Percentiles rank a stretch among this genome's conserved stretches.
These are phyloP conservation scores for Serendipita sp. DNA, from an alignment of 768 basidiomycete genomes.

Conservation along the genomic window DNA sequence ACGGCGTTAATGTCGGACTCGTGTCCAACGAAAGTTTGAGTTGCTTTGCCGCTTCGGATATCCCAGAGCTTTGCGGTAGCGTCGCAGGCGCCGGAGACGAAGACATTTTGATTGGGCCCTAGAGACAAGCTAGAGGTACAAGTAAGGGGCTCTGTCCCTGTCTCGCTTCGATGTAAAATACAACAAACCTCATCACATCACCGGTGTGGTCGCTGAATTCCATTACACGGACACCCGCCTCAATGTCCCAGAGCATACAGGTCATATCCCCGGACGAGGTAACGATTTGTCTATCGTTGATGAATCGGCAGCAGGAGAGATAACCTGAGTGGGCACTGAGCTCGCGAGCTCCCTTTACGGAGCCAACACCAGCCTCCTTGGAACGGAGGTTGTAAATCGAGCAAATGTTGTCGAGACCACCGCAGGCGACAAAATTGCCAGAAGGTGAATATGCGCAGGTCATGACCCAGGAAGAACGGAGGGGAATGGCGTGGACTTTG, in stretches of 20 bases:
- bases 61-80: conserved; percentile 99
- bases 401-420: conserved; percentile 98
- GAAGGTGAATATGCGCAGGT: conserved; percentile 97
- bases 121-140: conserved; percentile 59
- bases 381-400: conserved; percentile 92
- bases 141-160: neutral
- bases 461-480: conserved; percentile 99
- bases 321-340: conserved; percentile 96
- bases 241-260: conserved; percentile 99
- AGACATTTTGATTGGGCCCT: conserved; percentile 83
- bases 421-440: conserved; percentile 94
- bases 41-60: conserved; percentile 91
- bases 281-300: conserved; percentile 97
- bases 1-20: conserved; percentile 99
- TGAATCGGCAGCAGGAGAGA: conserved; percentile 94
- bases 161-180: conserved; percentile 11
- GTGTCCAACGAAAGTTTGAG: conserved; percentile 96
- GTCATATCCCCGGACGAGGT: conserved; percentile 99
- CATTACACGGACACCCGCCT: conserved; percentile 91
- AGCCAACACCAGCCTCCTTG: conserved; percentile 48
- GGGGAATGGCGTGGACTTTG: conserved; percentile 98
- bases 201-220: conserved; percentile 99
- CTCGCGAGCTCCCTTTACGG: conserved; percentile 82
- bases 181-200: conserved; percentile 88
- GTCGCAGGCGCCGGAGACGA: conserved; percentile 98